Evolutionary conservation across 495 filamentous ascomycete genomes (phyloP).

Genomic region (Rostrohypoxylon terebratum): DNA sequence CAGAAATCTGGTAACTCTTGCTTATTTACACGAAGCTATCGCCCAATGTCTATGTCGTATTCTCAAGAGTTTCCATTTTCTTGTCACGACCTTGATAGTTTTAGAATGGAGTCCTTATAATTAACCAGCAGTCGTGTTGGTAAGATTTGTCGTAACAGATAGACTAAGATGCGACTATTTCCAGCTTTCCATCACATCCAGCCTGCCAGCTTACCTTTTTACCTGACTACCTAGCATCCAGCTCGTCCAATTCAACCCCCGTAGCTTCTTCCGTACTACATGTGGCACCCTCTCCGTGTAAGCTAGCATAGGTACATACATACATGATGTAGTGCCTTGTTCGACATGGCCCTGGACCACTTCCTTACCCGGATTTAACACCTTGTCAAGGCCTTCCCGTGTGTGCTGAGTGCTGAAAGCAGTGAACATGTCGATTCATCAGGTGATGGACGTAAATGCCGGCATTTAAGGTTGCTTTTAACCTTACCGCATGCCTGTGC

Average conservation of each 20-base stretch:
- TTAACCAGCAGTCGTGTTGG: background rate
- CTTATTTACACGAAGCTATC: conserved; percentile 23
- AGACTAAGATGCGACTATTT: conserved; percentile 11
- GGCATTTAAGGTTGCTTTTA: conserved; percentile 29
- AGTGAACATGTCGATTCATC: conserved; percentile 13
- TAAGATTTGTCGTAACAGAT: conserved; percentile 2
- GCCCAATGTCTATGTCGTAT: conserved; percentile 25
- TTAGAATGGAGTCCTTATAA: conserved; percentile 3
- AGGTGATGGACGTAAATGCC: conserved; percentile 22
- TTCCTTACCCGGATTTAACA: conserved; percentile 13
- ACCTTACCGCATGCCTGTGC: conserved; percentile 20
- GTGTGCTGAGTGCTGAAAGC: conserved; percentile 16
- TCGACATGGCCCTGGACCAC: conserved; percentile 10
- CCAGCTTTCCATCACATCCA: background rate
- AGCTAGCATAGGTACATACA: conserved; percentile 6
- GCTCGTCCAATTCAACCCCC: background rate
- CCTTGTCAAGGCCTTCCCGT: conserved; percentile 25
- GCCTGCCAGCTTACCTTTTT: background rate
- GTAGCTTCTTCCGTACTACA: conserved; percentile 20
- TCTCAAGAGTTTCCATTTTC: conserved; percentile 17
- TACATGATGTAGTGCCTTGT: conserved; percentile 2
- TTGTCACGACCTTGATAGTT: conserved; percentile 8
- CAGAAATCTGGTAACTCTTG: conserved; percentile 18
- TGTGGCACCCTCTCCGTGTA: conserved; percentile 23
- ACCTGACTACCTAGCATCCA: background rate